Evolutionary conservation across 73 alveolate species (phyloP).

Genomic region (Uronychia setigera): DNA sequence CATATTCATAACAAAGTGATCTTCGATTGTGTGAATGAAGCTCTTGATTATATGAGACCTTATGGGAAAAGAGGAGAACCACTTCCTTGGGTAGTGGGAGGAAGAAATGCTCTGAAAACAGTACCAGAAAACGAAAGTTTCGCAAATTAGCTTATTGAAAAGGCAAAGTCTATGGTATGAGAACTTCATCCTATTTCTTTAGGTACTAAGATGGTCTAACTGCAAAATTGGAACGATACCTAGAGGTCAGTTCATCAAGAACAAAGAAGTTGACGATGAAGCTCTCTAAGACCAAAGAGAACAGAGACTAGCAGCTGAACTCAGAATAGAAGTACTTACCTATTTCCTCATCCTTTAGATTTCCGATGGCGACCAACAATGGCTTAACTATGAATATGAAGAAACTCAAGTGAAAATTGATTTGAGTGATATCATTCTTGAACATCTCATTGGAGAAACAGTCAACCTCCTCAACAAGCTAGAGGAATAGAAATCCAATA

Average conservation of each 20-base stretch:
- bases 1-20: conserved; percentile 77
- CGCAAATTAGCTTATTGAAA: conserved; percentile 26
- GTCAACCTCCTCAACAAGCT: no score
- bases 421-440: conserved; percentile 67
- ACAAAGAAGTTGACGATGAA: conserved; percentile 56
- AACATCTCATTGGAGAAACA: conserved; percentile 66
- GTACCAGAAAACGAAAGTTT: conserved; percentile 18
- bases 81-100: conserved; percentile 58
- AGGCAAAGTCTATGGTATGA: conserved; percentile 30
- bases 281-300: conserved; percentile 58
- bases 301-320: conserved; percentile 50
- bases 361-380: conserved; percentile 58
- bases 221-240: conserved; percentile 65
- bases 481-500: no score
- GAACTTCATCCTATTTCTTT: no score
- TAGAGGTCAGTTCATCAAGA: conserved; percentile 10
- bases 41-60: conserved; percentile 73
- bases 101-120: conserved; percentile 23
- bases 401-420: conserved; percentile 74
- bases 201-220: conserved; percentile 44
- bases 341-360: no score
- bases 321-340: conserved; percentile 56
- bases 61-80: conserved; percentile 71
- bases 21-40: conserved; percentile 81
- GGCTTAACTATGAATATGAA: conserved; percentile 71